Base-by-base conservation (phyloP, 768 basidiomycete genomes). In the Antrodiella citrinella region DNA sequence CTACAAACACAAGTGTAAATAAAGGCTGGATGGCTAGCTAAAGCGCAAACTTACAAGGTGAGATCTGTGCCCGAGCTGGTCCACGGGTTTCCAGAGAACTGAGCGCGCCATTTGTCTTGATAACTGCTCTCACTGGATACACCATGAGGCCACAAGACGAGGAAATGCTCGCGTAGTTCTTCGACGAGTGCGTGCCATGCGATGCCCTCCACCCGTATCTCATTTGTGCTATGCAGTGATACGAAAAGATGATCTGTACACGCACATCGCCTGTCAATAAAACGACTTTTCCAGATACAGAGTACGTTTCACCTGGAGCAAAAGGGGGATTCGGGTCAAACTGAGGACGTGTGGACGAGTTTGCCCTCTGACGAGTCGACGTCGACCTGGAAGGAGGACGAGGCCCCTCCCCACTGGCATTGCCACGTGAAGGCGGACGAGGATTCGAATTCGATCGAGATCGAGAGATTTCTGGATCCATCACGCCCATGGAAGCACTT, bases 81-180 rank as follows among this genome's bases (percentile, higher is more conserved):
- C 86, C 86, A 90, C 3, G 86, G 86, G n/a, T 72, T 69, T 53
- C 78, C 78, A 51, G 70, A 67, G 56, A 89, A 86, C 15, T 69
- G 73, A n/a, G 84, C 76, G 39, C 74, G 74, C 75, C 82, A 86
- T n/a, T 69, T 65, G 57, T 73, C 62, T 47, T 72, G 69, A 39
- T 63, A 56, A 52, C 71, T 59, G 38, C 70, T 59, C 53, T 79
- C 74, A 18, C 69, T 60, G 39, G 75, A 74, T 42, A 82, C 65
- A 1, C 86, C 86, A n/a, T 77, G 73, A 20, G 76, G 76, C 86
- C 86, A 90, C 60, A 82, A 67, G 12, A 76, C 75, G 56, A 81
- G 69, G 20, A 89, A 71, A 2, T 67, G 63, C 38, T 74, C 69
- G 51, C 77, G 69, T 39, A 89, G 71, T 55, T 84, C 83, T 26